Percentiles rank a stretch among this genome's conserved stretches.
Conservation (phyloP, 2,329 filamentous ascomycete species). For the Bertia moriformis region DNA sequence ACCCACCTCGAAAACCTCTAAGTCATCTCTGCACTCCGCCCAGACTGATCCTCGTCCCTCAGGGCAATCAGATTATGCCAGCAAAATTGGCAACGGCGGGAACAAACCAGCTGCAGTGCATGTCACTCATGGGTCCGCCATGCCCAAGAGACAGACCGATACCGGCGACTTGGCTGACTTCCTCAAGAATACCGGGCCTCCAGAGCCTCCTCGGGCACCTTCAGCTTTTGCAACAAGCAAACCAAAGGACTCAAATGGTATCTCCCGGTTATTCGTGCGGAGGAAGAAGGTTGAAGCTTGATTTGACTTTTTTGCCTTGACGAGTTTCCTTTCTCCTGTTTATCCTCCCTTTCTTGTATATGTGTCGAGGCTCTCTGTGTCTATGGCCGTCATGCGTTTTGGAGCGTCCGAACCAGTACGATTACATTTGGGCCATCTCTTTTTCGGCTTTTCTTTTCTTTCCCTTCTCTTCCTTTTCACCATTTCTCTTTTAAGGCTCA, state of each 20-base stretch:
- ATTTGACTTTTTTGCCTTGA: no score
- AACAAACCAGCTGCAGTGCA: neutral
- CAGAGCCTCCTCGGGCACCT: neutral
- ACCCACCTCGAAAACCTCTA: neutral
- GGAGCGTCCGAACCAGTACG: neutral
- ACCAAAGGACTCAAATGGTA: neutral
- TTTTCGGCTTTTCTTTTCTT: neutral
- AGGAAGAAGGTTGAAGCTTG: slow-evolving; percentile 1
- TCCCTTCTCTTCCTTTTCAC: neutral
- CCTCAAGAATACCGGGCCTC: neutral
- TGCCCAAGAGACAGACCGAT: neutral
- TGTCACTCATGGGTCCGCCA: neutral
- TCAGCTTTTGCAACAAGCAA: neutral
- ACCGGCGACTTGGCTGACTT: neutral
- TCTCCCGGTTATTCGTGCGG: neutral
- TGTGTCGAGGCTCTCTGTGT: neutral
- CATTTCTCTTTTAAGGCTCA: no score
- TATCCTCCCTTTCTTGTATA: neutral
- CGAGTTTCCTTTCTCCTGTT: neutral
- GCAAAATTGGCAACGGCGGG: neutral
- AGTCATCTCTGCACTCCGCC: neutral
- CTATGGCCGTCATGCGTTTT: neutral
- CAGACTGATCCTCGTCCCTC: neutral
- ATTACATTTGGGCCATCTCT: neutral
- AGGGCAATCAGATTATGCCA: neutral